These are phyloP conservation scores for Myotisia sp. DNA, from an alignment of 2,329 filamentous ascomycete species.

Conservation along the genomic window DNA sequence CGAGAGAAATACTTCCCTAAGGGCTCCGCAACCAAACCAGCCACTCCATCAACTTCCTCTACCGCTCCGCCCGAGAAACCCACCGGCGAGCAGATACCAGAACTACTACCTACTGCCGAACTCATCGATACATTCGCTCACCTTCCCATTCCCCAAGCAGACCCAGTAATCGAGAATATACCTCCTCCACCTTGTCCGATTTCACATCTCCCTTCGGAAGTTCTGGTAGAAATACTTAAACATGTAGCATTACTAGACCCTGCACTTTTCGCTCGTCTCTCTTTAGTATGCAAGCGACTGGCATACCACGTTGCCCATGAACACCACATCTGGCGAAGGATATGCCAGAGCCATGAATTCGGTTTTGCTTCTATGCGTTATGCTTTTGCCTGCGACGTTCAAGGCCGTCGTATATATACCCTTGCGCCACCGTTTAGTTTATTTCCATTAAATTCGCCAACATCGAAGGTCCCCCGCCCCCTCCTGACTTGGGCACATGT, in stretches of 20 bases:
- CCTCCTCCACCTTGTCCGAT: conserved; percentile 68
- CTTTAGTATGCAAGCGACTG: conserved; percentile 72
- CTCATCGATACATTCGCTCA: conserved; percentile 63
- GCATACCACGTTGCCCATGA: conserved; percentile 76
- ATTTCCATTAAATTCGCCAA: conserved; percentile 20
- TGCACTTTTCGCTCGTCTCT: conserved; percentile 58
- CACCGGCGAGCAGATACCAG: conserved; percentile 35
- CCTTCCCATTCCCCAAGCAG: conserved; percentile 52
- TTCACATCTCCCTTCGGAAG: conserved; percentile 62
- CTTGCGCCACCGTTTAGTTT: conserved; percentile 16
- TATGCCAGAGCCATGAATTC: conserved; percentile 56
- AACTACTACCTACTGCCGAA: conserved; percentile 45
- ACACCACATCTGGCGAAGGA: conserved; percentile 68
- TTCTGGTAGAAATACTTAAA: conserved; percentile 63
- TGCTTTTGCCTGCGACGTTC: conserved; percentile 50
- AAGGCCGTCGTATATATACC: conserved; percentile 31
- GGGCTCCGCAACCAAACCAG: conserved; percentile 37
- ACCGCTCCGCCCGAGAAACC: conserved; percentile 19
- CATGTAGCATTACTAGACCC: conserved; percentile 64
- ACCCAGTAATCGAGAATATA: conserved; percentile 56
- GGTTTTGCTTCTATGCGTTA: conserved; percentile 79
- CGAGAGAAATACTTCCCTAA: conserved; percentile 80
- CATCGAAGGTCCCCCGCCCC: conserved; percentile 27
- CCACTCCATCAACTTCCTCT: neutral
- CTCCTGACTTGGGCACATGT: conserved; percentile 48